A percentile compares a stretch with the other conserved stretches of the same genome.
Evolutionary conservation across 225 moss, liverwort and hornwort species (phyloP).

Genomic region (Asterella californica): DNA sequence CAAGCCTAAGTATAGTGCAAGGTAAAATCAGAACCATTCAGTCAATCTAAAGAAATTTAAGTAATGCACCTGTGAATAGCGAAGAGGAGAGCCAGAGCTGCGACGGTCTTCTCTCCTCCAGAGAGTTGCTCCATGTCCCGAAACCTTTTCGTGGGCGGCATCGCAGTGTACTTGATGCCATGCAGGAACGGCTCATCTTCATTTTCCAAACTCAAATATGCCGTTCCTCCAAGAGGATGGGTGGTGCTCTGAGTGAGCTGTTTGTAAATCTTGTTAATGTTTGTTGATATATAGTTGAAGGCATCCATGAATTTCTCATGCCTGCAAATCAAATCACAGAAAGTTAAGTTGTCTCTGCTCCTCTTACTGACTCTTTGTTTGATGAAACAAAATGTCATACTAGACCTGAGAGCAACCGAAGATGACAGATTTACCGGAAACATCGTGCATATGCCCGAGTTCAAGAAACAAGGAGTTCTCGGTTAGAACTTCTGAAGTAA

Average conservation of each 20-base stretch:
- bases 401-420: neutral
- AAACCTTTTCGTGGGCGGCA: constrained; percentile 96
- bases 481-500: too few species aligned
- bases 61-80: constrained; percentile 80
- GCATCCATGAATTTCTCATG: constrained; percentile 93
- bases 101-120: constrained; percentile 98
- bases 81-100: constrained; percentile 91
- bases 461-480: too few species aligned
- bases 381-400: neutral
- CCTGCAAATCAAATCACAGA: constrained; percentile 35
- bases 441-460: neutral
- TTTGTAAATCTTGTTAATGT: constrained; percentile 96
- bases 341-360: neutral
- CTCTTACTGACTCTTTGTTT: neutral
- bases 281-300: constrained; percentile 94
- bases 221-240: constrained; percentile 88
- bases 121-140: constrained; percentile 99
- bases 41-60: neutral
- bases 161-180: constrained; percentile 96
- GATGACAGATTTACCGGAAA: neutral
- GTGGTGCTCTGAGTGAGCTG: constrained; percentile 85
- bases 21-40: neutral
- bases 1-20: too few species aligned
- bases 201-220: constrained; percentile 86
- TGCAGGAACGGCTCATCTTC: constrained; percentile 90